These are phyloP conservation scores for Halteria grandinella DNA, from an alignment of 73 alveolate species.

Conservation along the genomic window DNA sequence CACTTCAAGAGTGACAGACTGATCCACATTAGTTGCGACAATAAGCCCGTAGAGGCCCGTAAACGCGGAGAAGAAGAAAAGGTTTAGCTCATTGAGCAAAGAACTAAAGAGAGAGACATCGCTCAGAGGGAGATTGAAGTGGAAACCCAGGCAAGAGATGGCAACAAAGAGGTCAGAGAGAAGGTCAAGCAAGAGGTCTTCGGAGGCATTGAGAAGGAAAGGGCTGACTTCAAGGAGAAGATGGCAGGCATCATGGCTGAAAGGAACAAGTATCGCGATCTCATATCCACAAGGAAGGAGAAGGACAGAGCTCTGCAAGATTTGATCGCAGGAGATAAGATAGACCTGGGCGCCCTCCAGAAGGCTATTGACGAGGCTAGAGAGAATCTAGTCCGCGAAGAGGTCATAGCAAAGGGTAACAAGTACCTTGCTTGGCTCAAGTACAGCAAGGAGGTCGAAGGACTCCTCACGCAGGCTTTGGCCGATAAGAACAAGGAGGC, in stretches of 20 bases:
- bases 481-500: conserved; percentile 63
- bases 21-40: conserved; percentile 51
- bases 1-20: conserved; percentile 68
- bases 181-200: conserved; percentile 43
- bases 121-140: conserved; percentile 7
- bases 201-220: conserved; percentile 48
- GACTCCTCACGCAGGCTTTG: conserved; percentile 47
- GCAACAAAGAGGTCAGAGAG: conserved; percentile 43
- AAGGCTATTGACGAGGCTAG: conserved; percentile 68
- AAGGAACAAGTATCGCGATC: conserved; percentile 66
- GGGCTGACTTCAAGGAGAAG: conserved; percentile 29
- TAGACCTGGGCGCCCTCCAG: conserved; percentile 56
- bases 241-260: conserved; percentile 29
- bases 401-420: conserved; percentile 52
- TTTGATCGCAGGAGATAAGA: conserved; percentile 54
- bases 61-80: conserved; percentile 57
- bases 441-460: conserved; percentile 70
- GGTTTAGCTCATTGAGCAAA: conserved; percentile 25
- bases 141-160: conserved; percentile 30
- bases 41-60: conserved; percentile 45
- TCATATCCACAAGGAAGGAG: conserved; percentile 60
- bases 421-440: conserved; percentile 49
- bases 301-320: conserved; percentile 59
- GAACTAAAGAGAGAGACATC: conserved; percentile 34
- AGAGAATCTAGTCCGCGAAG: conserved; percentile 53